Evolutionary conservation across 2,329 filamentous ascomycete genomes (phyloP).

Genomic region (Aspergillus arachidicola): DNA sequence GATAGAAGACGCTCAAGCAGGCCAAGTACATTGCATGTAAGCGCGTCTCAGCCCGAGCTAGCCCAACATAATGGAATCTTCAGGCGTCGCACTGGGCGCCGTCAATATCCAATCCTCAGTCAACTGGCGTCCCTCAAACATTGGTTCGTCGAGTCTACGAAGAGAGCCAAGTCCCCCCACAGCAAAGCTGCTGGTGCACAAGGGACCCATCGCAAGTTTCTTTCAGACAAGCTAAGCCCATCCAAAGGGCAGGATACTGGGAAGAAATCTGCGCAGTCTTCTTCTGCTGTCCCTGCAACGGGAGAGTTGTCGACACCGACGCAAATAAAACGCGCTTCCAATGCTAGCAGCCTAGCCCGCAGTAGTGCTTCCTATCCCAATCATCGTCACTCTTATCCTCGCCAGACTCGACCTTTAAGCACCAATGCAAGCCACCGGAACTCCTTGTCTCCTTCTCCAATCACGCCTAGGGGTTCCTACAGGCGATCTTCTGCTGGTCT

Average conservation of each 20-base stretch:
- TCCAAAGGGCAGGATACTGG: slow-evolving; percentile 40
- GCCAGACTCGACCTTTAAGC: slow-evolving; percentile 39
- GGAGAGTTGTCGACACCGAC: slow-evolving; percentile 39
- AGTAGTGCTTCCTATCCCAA: slow-evolving; percentile 47
- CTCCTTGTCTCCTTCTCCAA: slow-evolving; percentile 80
- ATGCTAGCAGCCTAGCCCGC: slow-evolving; percentile 44
- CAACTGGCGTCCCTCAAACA: slow-evolving; percentile 70
- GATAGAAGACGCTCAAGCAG: slow-evolving; percentile 72
- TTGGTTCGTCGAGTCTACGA: slow-evolving; percentile 71
- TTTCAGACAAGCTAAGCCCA: slow-evolving; percentile 42
- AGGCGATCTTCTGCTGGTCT: slow-evolving; percentile 81
- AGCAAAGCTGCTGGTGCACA: slow-evolving; percentile 33
- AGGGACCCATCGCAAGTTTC: slow-evolving; percentile 38
- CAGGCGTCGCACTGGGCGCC: slow-evolving; percentile 56
- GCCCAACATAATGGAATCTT: slow-evolving; percentile 59
- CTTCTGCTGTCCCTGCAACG: slow-evolving; percentile 27
- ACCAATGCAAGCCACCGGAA: slow-evolving; percentile 58
- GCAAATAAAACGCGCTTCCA: slow-evolving; percentile 44
- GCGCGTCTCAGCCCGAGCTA: slow-evolving; percentile 69
- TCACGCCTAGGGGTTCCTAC: slow-evolving; percentile 86
- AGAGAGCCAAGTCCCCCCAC: slow-evolving; percentile 62
- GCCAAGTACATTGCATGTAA: slow-evolving; percentile 83
- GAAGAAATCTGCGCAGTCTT: slow-evolving; percentile 29
- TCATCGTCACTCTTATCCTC: slow-evolving; percentile 44
- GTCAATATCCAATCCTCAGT: slow-evolving; percentile 65